Evolutionary conservation across 1,284 basidiomycete genomes (phyloP), one percentile per base, ranked within the genome.

Genomic region (Tilletiopsis washingtonensis): DNA sequence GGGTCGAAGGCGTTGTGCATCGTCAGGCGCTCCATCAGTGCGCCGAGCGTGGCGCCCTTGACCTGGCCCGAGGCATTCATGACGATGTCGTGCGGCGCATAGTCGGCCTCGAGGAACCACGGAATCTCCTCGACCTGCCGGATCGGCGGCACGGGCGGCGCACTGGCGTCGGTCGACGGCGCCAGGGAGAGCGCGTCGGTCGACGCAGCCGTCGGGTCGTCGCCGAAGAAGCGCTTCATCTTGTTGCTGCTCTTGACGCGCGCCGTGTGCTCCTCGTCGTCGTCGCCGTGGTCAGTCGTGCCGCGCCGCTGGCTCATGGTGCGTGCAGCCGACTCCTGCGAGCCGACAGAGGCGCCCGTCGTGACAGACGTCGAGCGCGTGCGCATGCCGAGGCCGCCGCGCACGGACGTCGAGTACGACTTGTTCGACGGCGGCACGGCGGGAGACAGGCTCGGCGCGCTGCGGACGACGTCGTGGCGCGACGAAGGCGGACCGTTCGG

Each of bases 1-100:
- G 82, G 78, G 72, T 91, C 90, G 39, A 61, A 67, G 23, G 49
- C 46, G 40, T 69, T 60, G 73, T 98, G 93, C 27, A 87, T 84
- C 2, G 93, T 97, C 51, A 97, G 76, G 5, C 88, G 81, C 67
- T 91, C 90, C 4, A 97, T 83, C 6, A 97, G 77, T 3, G 89
- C 88, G 14, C 81, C 76, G 11, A 93, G 78, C 1, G 91, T 91
- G 1, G 90, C 93, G 21, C 87, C 93, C 49, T 85, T 82, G 49
- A 97, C 84, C 24, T 69, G 67, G 29, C 67, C 63, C 42, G 51
- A 80, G 78, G 84, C 80, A 63, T 90, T 86, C 62, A 94, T 82
- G 56, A 88, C 74, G 59, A 96, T 86, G 59, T 94, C 89, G 12
- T 80, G 79, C 42, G 84, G 81, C 48, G 80, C 81, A 71, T 88